Percentiles rank a stretch among this genome's conserved stretches.
phyloP scores from a whole-genome alignment of 2,329 filamentous ascomycete genomes.

The Sporothrix variecibatus region DNA sequence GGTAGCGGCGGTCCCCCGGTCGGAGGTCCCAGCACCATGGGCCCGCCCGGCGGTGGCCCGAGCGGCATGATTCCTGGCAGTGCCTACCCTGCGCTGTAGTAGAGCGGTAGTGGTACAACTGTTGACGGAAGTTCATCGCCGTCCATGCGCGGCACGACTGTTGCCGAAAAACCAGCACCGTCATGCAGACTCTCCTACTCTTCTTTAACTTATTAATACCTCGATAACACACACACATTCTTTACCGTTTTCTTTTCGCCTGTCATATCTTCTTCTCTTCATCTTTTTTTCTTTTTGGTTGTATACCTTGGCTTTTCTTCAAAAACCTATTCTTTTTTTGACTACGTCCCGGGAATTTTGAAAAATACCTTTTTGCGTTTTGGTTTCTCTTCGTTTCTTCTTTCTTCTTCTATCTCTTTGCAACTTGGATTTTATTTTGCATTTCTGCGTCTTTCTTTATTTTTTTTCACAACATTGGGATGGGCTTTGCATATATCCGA shows the following conservation, averaged over 20 bases:
- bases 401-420: slow-evolving; percentile 1
- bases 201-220: not conserved
- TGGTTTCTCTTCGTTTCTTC: not conserved
- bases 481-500: slow-evolving; percentile 13
- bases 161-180: not conserved
- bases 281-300: slow-evolving; percentile 8
- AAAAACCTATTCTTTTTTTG: not conserved
- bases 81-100: slow-evolving; percentile 49
- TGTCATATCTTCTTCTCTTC: not conserved
- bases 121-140: not conserved
- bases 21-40: slow-evolving; percentile 21
- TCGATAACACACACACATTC: not conserved
- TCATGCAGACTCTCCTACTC: not conserved
- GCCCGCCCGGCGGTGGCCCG: slow-evolving; percentile 36
- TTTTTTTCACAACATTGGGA: not conserved
- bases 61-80: slow-evolving; percentile 55
- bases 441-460: not conserved
- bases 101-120: not conserved
- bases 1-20: slow-evolving; percentile 23
- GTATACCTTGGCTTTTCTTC: not conserved
- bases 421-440: not conserved
- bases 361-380: slow-evolving; percentile 5
- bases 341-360: not conserved
- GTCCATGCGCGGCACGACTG: too few species aligned
- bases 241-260: not conserved